These are phyloP conservation scores for Cnidoscolus chayamansa DNA, from an alignment of 441 rosid species.

Conservation along the genomic window DNA sequence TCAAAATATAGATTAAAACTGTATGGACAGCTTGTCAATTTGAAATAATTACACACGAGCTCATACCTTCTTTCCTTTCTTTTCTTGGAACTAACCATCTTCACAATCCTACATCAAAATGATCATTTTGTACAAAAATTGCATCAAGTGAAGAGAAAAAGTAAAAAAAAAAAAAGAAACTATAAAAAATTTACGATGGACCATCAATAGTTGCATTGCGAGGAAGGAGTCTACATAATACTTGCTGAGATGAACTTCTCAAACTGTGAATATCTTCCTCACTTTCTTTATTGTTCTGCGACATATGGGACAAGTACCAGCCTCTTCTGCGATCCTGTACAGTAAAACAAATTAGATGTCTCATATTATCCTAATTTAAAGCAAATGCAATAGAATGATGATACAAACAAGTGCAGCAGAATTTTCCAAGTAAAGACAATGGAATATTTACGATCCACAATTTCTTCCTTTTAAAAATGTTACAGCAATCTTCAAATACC, in stretches of 20 bases:
- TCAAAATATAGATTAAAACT: too few relatives aligned
- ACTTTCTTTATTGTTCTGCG: constrained; percentile 55
- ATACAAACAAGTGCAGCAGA: too few relatives aligned
- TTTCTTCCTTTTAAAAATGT: too few relatives aligned
- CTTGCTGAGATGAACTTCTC: constrained; percentile 14
- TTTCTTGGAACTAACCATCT: neutral
- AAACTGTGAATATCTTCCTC: constrained; percentile 47
- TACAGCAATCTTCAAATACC: constrained; percentile 28
- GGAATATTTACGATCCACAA: too few relatives aligned
- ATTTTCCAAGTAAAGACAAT: neutral
- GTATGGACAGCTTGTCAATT: too few relatives aligned
- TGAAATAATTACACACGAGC: too few relatives aligned
- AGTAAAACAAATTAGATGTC: neutral
- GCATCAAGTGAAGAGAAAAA: neutral
- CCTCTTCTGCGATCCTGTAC: constrained; percentile 49
- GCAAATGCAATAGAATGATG: too few relatives aligned
- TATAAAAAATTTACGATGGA: neutral
- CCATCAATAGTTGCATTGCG: neutral
- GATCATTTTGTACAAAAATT: neutral
- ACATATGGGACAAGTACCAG: constrained; percentile 51
- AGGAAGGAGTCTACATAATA: constrained; percentile 3
- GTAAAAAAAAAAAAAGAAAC: neutral
- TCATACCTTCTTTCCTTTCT: too few relatives aligned
- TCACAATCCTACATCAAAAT: constrained; percentile 4
- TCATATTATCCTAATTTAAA: neutral